phyloP scores from a whole-genome alignment of 73 alveolate genomes.

The Loxodes magnus region DNA sequence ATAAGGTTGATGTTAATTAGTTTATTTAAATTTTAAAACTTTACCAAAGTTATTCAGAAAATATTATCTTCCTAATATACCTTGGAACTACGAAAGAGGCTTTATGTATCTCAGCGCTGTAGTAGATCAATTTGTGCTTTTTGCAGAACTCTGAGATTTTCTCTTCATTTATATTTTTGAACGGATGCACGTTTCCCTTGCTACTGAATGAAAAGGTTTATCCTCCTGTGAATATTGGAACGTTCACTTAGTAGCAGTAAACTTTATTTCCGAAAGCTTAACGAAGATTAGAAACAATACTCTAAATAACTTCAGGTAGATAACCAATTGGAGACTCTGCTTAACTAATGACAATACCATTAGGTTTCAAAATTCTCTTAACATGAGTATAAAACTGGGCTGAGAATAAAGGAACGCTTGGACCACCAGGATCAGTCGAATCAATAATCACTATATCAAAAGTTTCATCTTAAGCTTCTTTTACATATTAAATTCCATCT shows the following conservation, averaged over 20 bases:
- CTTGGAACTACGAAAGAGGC: conserved; percentile 29
- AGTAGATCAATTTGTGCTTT: conserved; percentile 24
- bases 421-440: conserved; percentile 62
- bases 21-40: too few relatives aligned
- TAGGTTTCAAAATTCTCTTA: too few relatives aligned
- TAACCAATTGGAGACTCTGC: too few relatives aligned
- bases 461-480: conserved; percentile 1
- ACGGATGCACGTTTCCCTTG: conserved; percentile 34
- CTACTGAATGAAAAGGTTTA: conserved; percentile 15
- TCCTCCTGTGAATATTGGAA: too few relatives aligned
- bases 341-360: too few relatives aligned
- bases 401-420: conserved; percentile 36
- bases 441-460: conserved; percentile 55
- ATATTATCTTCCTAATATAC: background rate
- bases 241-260: too few relatives aligned
- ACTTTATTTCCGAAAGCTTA: too few relatives aligned
- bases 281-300: too few relatives aligned
- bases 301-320: too few relatives aligned
- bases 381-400: conserved; percentile 24
- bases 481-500: conserved; percentile 8
- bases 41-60: background rate
- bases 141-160: conserved; percentile 17
- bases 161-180: conserved; percentile 25
- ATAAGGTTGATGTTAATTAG: too few relatives aligned
- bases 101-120: conserved; percentile 25